A percentile compares a stretch with the other conserved stretches of the same genome.
Conservation (phyloP, 2,329 filamentous ascomycete species). For the Phialemoniopsis sp. region DNA sequence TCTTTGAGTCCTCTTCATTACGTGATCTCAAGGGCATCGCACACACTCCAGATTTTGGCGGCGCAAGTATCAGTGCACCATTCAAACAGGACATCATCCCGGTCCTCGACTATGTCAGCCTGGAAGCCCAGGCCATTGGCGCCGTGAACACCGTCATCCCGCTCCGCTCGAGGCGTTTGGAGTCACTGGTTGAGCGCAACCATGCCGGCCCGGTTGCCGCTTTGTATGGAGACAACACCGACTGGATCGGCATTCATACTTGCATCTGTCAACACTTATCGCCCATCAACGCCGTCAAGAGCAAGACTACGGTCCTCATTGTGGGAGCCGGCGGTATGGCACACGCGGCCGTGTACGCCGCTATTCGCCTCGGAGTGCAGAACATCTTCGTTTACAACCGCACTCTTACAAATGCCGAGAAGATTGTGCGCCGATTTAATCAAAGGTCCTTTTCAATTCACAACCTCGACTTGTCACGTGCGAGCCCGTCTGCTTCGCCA, state of each 20-base stretch:
- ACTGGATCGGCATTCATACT: too few relatives aligned
- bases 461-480: too few relatives aligned
- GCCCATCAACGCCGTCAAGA: conserved; percentile 20
- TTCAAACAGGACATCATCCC: conserved; percentile 59
- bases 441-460: too few relatives aligned
- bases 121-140: conserved; percentile 58
- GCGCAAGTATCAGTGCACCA: conserved; percentile 55
- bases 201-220: conserved; percentile 50
- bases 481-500: too few relatives aligned
- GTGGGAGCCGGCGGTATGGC: conserved; percentile 38
- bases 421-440: conserved; percentile 23
- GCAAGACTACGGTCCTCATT: conserved; percentile 29
- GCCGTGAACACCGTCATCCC: conserved; percentile 63
- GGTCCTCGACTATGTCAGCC: conserved; percentile 52
- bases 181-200: conserved; percentile 40
- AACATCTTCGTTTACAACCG: conserved; percentile 57
- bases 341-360: conserved; percentile 50
- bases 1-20: too few relatives aligned
- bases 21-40: too few relatives aligned
- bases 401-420: conserved; percentile 44
- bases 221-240: conserved; percentile 41
- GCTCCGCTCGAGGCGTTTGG: conserved; percentile 38
- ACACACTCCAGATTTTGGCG: conserved; percentile 34
- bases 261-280: too few relatives aligned
- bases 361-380: conserved; percentile 54